These are phyloP conservation scores for Gastrolobium bilobum DNA, from an alignment of 306 rosid species.

Conservation along the genomic window DNA sequence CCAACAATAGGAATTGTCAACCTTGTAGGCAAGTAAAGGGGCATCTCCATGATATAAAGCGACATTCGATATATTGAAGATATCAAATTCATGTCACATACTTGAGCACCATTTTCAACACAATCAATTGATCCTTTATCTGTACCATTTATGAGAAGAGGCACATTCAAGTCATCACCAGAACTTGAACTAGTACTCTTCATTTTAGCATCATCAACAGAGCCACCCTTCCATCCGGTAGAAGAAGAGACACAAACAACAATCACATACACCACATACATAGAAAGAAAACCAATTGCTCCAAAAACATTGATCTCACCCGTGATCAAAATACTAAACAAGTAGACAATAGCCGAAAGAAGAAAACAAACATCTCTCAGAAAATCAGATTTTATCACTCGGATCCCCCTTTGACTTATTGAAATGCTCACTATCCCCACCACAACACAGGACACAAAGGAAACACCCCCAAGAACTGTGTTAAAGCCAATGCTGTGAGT, in stretches of 20 bases:
- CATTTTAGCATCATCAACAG: conserved; percentile 10
- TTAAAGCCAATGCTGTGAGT: conserved; percentile 46
- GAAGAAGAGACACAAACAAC: conserved; percentile 39
- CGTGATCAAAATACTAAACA: conserved; percentile 34
- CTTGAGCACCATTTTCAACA: conserved; percentile 19
- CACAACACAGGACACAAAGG: conserved; percentile 47
- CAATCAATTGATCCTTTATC: conserved; percentile 43
- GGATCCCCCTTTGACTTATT: conserved; percentile 7
- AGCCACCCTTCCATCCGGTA: conserved; percentile 12
- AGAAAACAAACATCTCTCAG: conserved; percentile 48
- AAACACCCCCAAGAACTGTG: conserved; percentile 48
- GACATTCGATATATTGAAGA: conserved; percentile 11
- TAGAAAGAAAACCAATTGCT: conserved; percentile 45
- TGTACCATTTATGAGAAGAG: conserved; percentile 36
- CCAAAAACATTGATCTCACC: conserved; percentile 48
- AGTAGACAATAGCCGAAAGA: conserved; percentile 33
- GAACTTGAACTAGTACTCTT: conserved; percentile 32
- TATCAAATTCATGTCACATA: neutral
- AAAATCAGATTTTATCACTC: conserved; percentile 42
- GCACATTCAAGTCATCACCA: conserved; percentile 29
- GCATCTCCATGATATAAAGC: conserved; percentile 36
- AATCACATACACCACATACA: conserved; percentile 45
- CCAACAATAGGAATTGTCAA: conserved; percentile 38
- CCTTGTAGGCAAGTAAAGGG: conserved; percentile 46
- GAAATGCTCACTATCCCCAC: conserved; percentile 47